Evolutionary conservation across 2,329 filamentous ascomycete species (phyloP).

Genomic region (Neonectria sp.): DNA sequence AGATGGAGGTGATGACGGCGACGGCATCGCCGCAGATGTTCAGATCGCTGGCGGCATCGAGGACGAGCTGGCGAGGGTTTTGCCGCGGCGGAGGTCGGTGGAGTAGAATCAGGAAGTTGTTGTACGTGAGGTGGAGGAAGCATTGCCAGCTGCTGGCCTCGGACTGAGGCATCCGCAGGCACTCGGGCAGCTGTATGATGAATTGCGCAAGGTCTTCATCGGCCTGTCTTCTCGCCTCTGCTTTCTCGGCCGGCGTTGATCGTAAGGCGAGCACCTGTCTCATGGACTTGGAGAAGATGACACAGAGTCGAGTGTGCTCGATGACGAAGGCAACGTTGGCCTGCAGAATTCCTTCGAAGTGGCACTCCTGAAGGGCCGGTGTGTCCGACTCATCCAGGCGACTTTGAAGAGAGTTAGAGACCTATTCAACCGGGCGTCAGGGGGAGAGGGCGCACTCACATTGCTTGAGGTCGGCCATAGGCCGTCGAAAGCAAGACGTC

Average conservation of each 20-base stretch:
- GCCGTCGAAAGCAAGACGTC: constrained; percentile 55
- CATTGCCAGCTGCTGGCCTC: constrained; percentile 48
- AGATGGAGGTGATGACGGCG: constrained; percentile 47
- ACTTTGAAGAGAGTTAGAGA: constrained; percentile 32
- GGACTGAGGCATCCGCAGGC: constrained; percentile 42
- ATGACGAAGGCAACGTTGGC: constrained; percentile 62
- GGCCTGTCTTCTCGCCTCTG: constrained; percentile 48
- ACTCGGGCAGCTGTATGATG: constrained; percentile 47
- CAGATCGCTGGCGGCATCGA: constrained; percentile 41
- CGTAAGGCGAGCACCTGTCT: constrained; percentile 44
- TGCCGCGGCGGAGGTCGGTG: constrained; percentile 49
- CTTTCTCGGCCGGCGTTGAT: constrained; percentile 43
- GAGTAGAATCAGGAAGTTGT: constrained; percentile 53
- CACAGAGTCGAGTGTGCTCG: constrained; percentile 64
- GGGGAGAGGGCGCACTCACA: constrained; percentile 49
- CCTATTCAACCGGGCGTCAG: no score
- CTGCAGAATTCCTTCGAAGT: constrained; percentile 60
- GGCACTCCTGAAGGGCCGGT: constrained; percentile 57
- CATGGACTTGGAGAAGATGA: constrained; percentile 61
- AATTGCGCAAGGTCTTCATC: constrained; percentile 52
- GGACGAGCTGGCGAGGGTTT: constrained; percentile 24
- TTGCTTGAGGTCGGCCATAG: constrained; percentile 67
- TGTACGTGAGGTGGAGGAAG: constrained; percentile 54
- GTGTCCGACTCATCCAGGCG: constrained; percentile 68
- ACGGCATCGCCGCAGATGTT: constrained; percentile 52